These are phyloP conservation scores for Leccinum griseonigrum DNA, from an alignment of 1,284 basidiomycete species.

Conservation along the genomic window DNA sequence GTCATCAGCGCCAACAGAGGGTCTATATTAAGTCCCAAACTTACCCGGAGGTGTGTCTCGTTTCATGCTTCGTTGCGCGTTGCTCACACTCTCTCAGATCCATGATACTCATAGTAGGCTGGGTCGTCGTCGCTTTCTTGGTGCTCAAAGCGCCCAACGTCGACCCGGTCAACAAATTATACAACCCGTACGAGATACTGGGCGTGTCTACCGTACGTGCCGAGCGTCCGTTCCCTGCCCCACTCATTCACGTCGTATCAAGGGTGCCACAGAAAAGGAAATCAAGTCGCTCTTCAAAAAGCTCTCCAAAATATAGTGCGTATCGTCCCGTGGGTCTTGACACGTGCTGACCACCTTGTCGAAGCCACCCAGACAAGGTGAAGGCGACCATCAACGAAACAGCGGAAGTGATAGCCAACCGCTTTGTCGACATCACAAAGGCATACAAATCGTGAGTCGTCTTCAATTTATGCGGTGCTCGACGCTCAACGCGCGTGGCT, in stretches of 20 bases:
- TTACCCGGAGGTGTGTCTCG: constrained; percentile 44
- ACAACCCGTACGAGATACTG: constrained; percentile 95
- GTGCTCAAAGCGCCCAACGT: constrained; percentile 64
- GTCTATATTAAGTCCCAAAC: constrained; percentile 37
- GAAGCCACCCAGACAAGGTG: constrained; percentile 96
- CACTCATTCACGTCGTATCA: constrained; percentile 4
- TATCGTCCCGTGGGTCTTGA: constrained; percentile 10
- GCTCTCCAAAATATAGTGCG: constrained; percentile 86
- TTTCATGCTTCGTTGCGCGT: background rate
- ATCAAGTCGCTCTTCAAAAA: constrained; percentile 98
- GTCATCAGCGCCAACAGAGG: constrained; percentile 45
- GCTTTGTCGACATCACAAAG: constrained; percentile 94
- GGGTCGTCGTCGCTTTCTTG: constrained; percentile 72
- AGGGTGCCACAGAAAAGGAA: constrained; percentile 80
- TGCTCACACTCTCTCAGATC: constrained; percentile 37
- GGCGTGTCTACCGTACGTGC: constrained; percentile 66
- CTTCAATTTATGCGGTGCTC: background rate
- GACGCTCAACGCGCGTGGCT: background rate
- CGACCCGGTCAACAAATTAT: constrained; percentile 68
- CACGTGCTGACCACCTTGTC: constrained; percentile 8
- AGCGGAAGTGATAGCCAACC: constrained; percentile 82
- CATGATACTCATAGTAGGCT: constrained; percentile 66
- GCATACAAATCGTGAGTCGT: constrained; percentile 88
- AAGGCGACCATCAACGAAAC: constrained; percentile 83
- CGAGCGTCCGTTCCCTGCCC: background rate